Evolutionary conservation across 768 basidiomycete species (phyloP), one percentile per base, ranked within the genome.

Genomic region (Podaxis sp.): DNA sequence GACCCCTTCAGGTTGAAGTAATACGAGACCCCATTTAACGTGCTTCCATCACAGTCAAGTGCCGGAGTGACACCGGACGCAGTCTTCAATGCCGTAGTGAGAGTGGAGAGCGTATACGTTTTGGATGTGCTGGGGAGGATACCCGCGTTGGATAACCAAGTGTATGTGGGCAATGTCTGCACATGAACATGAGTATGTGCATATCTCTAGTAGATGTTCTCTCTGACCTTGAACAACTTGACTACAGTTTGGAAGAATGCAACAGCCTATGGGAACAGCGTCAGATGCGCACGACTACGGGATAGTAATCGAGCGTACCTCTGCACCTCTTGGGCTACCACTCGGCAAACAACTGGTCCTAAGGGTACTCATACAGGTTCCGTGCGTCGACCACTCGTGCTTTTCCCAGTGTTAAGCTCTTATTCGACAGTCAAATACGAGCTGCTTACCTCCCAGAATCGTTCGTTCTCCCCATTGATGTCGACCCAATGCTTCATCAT

Each of bases 341-440:
- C 76, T 72, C 2, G 87, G 86, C 53, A 90, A 77, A 70, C 89
- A 91, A 29, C 73, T 75, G 8, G 82, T 71, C 59, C 79, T 64
- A 19, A 91, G 79, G 4, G 88, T 90, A 69, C 88, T 82, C 75
- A 77, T 76, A 67, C 82, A 83, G 6, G 82, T 91, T 36, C 90
- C 90, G 67, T 91, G 90, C 12, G 78, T 83, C 9, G 74, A 64
- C 89, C 89, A 91, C 71, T 91, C 90, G 62, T 91, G 88, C 84
- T 86, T 27, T 55, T 19, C 11, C 46, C 3, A 13, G 13, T 37
- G 25, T 29, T 38, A 24, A 36, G n/a, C 47, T 22, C 27, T 24
- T 17, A 17, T 19, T n/a, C n/a, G 43, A 37, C 6, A 59, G 11
- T 40, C 3, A n/a, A 38, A 37, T 43, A 27, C 6, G 7, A 19